Evolutionary conservation across 768 basidiomycete species (phyloP), one percentile per base, ranked within the genome.

Genomic region (Exidia glandulosa): DNA sequence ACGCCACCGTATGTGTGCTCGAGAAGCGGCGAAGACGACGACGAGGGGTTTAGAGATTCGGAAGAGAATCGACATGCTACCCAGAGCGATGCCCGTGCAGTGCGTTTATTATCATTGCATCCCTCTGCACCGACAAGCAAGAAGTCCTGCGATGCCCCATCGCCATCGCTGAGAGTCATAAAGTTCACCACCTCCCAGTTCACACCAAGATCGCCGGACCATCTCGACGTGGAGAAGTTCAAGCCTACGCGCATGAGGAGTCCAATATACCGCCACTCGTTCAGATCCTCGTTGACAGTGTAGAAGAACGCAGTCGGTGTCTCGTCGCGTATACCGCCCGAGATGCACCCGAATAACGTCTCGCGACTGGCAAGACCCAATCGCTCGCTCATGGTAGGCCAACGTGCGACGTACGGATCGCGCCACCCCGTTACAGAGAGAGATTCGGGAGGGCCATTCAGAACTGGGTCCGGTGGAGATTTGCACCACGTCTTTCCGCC

Each of bases 151-250:
- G 32, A n/a, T 23, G 57, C 23, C 33, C 9, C 31, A 4, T 36
- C 7, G 23, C 32, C 36, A 19, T 37, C 36, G 36, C 19, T 19
- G 9, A 37, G 57, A 3, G 57, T 19, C 14, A 57, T 32, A 33
- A 57, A 57, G 33, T 57, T 57, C 32, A 23, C 32, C 4, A 57
- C 57, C 37, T 57, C 57, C 57, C 57, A 57, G 34, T 57, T 57
- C 57, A n/a, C n/a, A 33, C 57, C 57, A 19, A 57, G 10, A 30
- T 57, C 57, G n/a, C 57, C 57, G 7, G 57, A 33, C 57, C 57
- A 57, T 16, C 23, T 16, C 19, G 57, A 34, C 5, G 34, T 4
- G 10, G 27, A 33, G 6, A 14, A 9, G 33, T 19, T 36, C 32
- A 34, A 13, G n/a, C 34, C 19, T 16, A 57, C 19, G n/a, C 27